Evolutionary conservation across 768 basidiomycete species (phyloP), one percentile per base, ranked within the genome.

Genomic region (Pulveroboletus sp.): DNA sequence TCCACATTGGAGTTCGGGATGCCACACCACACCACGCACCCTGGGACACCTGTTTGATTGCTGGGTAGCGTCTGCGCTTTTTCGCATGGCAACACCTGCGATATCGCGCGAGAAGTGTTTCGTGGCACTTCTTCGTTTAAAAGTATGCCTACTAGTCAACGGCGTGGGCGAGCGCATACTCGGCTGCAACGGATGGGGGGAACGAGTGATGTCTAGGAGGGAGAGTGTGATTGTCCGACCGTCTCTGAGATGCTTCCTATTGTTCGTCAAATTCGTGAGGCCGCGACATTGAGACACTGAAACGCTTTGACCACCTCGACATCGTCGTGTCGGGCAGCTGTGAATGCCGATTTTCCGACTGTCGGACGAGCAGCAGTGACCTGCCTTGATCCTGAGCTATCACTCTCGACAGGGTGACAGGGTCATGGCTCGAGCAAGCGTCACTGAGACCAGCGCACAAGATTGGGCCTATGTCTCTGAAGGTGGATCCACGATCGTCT

Each of bases 401-500:
- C 24, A 26, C 11, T 37, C 26, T 17, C 6, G 11, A 44, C 10
- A 30, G n/a, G 42, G 18, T 11, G 11, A 44, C 10, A 30, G n/a
- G 42, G 18, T 11, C 43, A 58, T 66, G 66, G 17, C 48, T 30
- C 53, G 10, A 10, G 26, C 54, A 14, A 52, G 47, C 10, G 49
- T 69, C 41, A 44, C 57, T 14, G 46, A 66, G 41, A 75, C 60
- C 28, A 60, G 56, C n/a, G 73, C 73, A 1, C 48, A 43, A 10
- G 72, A 89, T 65, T 98, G 94, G 93, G 70, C 64, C 54, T 98
- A 97, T 63, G 71, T 92, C 18, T 85, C 91, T 0, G 95, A 97
- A 72, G 95, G 95, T n/a, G 91, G 89, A 17, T 87, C 91, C 17
- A 87, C 90, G 6, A 81, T 92, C 57, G 91, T 97, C 14, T 90